These are phyloP conservation scores for Hydnum rufescens DNA, from an alignment of 768 basidiomycete species.

Conservation along the genomic window DNA sequence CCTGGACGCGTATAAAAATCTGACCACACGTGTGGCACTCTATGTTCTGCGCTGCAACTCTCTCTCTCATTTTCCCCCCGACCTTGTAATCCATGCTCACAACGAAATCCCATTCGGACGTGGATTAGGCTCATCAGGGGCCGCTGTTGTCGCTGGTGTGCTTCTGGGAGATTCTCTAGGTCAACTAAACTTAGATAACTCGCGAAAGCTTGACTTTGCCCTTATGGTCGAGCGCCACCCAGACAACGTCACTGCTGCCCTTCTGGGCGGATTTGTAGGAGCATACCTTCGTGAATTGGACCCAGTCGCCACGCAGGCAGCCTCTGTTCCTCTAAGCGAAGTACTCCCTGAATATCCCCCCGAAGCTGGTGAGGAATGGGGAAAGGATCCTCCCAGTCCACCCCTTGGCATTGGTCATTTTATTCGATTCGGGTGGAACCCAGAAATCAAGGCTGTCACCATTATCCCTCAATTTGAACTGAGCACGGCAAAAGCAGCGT, in stretches of 20 bases:
- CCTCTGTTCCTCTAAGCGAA: constrained; percentile 84
- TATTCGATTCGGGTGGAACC: constrained; percentile 72
- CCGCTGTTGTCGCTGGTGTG: constrained; percentile 96
- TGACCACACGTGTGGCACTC: constrained; percentile 90
- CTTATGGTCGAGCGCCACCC: constrained; percentile 99
- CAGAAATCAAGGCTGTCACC: constrained; percentile 73
- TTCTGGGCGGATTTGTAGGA: constrained; percentile 93
- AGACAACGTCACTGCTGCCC: constrained; percentile 94
- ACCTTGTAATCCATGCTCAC: constrained; percentile 52
- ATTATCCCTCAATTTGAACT: constrained; percentile 93
- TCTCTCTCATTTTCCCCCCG: constrained; percentile 53
- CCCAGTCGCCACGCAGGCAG: constrained; percentile 55
- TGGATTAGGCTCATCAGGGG: constrained; percentile 92
- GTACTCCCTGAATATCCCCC: constrained; percentile 90
- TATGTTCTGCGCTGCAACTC: constrained; percentile 88
- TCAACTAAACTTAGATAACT: constrained; percentile 40
- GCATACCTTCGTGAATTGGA: constrained; percentile 86
- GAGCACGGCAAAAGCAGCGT: constrained; percentile 85
- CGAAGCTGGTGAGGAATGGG: constrained; percentile 87
- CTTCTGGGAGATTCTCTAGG: constrained; percentile 76
- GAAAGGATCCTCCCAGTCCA: constrained; percentile 66
- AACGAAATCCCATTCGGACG: constrained; percentile 98
- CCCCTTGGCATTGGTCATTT: constrained; percentile 87
- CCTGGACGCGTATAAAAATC: constrained; percentile 87
- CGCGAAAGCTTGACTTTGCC: constrained; percentile 80